Evolutionary conservation across 768 basidiomycete species (phyloP).

Genomic region (Lactarius sp.): DNA sequence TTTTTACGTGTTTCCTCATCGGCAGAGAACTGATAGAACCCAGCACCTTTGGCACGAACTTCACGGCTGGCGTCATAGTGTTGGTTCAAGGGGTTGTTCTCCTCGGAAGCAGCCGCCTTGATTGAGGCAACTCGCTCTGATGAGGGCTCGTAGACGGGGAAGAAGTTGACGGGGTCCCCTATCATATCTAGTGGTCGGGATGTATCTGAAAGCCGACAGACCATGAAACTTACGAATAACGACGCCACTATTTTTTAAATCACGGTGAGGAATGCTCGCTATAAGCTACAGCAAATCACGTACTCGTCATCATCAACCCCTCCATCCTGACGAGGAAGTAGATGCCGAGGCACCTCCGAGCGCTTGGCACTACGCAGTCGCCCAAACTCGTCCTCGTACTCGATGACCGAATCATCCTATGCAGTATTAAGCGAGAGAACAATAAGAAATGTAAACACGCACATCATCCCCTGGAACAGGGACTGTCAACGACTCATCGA

Average conservation of each 20-base stretch:
- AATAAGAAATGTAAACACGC: constrained; percentile 19
- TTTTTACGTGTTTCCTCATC: constrained; percentile 73
- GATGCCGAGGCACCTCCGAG: constrained; percentile 73
- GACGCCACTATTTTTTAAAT: constrained; percentile 17
- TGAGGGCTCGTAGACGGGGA: constrained; percentile 84
- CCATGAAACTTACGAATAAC: constrained; percentile 19
- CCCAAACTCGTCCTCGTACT: constrained; percentile 86
- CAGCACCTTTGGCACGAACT: constrained; percentile 85
- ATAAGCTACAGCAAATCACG: constrained; percentile 23
- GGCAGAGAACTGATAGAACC: constrained; percentile 84
- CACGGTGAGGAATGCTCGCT: not conserved
- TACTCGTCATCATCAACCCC: constrained; percentile 30
- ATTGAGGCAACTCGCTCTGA: constrained; percentile 75
- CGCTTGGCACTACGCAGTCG: constrained; percentile 61
- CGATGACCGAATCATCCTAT: constrained; percentile 73
- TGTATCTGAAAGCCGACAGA: not conserved
- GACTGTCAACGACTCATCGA: constrained; percentile 69
- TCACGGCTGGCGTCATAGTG: constrained; percentile 85
- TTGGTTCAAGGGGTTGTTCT: constrained; percentile 60
- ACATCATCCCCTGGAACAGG: constrained; percentile 46
- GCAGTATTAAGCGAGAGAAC: not conserved
- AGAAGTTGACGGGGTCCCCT: constrained; percentile 83
- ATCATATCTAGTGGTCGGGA: constrained; percentile 2
- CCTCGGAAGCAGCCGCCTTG: constrained; percentile 61
- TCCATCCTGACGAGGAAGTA: constrained; percentile 35